Evolutionary conservation across 2,329 filamentous ascomycete genomes (phyloP).

Genomic region (Aspergillus fumigatus): DNA sequence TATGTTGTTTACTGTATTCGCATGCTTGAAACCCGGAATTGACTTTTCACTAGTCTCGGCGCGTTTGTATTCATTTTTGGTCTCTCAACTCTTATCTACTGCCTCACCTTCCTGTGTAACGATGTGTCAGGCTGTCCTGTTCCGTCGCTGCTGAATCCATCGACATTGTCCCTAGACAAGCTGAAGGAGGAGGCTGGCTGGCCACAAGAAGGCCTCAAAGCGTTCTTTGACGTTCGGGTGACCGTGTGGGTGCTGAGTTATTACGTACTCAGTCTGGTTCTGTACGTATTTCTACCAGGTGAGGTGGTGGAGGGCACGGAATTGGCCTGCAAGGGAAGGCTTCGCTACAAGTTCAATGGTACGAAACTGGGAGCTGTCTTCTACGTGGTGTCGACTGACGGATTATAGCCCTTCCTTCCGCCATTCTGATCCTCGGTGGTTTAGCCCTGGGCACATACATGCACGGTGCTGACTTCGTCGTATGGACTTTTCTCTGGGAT

Average conservation of each 20-base stretch:
- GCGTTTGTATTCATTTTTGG: conserved; percentile 73
- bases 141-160: conserved; percentile 70
- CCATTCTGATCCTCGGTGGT: conserved; percentile 64
- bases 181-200: conserved; percentile 80
- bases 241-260: conserved; percentile 68
- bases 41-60: conserved; percentile 55
- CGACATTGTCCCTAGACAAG: conserved; percentile 63
- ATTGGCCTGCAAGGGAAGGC: conserved; percentile 64
- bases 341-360: conserved; percentile 82
- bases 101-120: conserved; percentile 83
- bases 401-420: conserved; percentile 64
- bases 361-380: conserved; percentile 16
- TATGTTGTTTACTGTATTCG: conserved; percentile 23
- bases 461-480: conserved; percentile 73
- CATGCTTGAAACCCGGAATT: background rate
- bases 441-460: conserved; percentile 68
- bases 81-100: conserved; percentile 73
- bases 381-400: conserved; percentile 14
- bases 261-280: conserved; percentile 68
- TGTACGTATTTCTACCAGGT: conserved; percentile 77
- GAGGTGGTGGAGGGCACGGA: conserved; percentile 65
- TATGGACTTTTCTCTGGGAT: conserved; percentile 91
- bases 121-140: conserved; percentile 87
- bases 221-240: conserved; percentile 65
- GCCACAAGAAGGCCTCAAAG: conserved; percentile 65